phyloP scores from a whole-genome alignment of 257 asterid species.

The Solanum etuberosum region DNA sequence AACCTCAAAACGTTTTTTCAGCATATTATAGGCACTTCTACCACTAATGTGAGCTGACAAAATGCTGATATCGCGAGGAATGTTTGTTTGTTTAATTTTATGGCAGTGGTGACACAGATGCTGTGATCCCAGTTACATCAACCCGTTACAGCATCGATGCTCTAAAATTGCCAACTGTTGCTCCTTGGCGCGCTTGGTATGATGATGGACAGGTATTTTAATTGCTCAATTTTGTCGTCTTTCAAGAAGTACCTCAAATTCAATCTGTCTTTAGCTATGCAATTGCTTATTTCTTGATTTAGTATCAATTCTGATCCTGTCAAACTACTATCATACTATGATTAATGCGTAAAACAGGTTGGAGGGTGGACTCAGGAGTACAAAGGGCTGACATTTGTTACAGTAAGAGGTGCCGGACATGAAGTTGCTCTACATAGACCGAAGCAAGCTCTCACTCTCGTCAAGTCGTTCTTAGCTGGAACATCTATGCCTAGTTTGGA shows the following conservation, averaged over 20 bases:
- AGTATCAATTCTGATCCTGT: not conserved
- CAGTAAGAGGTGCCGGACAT: slow-evolving; percentile 91
- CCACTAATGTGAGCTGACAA: not conserved
- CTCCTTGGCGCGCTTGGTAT: slow-evolving; percentile 89
- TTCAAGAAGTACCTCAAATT: not conserved
- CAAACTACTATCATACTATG: not conserved
- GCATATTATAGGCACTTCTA: not conserved
- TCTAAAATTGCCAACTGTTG: slow-evolving; percentile 46
- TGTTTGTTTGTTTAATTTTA: not conserved
- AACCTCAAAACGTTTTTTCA: not conserved
- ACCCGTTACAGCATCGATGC: slow-evolving; percentile 81
- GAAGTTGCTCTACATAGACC: slow-evolving; percentile 84
- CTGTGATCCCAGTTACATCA: slow-evolving; percentile 88
- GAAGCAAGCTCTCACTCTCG: slow-evolving; percentile 59
- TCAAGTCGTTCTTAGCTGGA: slow-evolving; percentile 57
- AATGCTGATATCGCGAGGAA: not conserved
- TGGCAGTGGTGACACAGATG: slow-evolving; percentile 86
- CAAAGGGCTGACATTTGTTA: slow-evolving; percentile 64
- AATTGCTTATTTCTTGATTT: not conserved
- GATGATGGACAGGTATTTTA: slow-evolving; percentile 67
- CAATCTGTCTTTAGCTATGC: not conserved
- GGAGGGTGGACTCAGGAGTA: slow-evolving; percentile 94
- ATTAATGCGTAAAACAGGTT: slow-evolving; percentile 33
- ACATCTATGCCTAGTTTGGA: slow-evolving; percentile 43
- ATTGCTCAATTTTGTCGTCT: not conserved